These are phyloP conservation scores for Whalleya microplaca DNA, from an alignment of 2,329 filamentous ascomycete genomes.

Conservation along the genomic window DNA sequence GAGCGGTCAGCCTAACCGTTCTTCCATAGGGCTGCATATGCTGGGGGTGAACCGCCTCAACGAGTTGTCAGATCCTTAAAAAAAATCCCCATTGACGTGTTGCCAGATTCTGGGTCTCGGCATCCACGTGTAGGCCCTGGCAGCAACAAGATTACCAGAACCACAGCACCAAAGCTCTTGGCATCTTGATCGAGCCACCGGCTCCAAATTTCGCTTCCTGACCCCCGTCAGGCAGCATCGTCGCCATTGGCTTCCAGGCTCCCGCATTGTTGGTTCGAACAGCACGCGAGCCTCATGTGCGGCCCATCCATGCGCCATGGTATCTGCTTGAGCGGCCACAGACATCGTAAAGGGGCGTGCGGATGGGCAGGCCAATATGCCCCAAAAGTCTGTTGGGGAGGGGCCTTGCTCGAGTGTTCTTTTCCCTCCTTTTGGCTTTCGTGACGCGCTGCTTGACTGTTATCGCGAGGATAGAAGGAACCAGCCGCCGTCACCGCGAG, in stretches of 20 bases:
- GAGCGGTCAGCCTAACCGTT: no score
- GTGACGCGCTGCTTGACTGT: background rate
- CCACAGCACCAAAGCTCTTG: background rate
- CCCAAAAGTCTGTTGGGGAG: background rate
- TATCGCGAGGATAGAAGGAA: background rate
- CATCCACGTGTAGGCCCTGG: no score
- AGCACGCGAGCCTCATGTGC: slow-evolving; percentile 1
- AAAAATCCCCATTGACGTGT: no score
- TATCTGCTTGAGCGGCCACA: background rate
- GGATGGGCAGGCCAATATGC: background rate
- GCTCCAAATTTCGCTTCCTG: background rate
- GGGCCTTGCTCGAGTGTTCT: background rate
- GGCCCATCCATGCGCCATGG: no score
- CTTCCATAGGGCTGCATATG: no score
- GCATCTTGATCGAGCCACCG: slow-evolving; percentile 3
- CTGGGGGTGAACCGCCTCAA: no score
- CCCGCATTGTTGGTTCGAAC: slow-evolving; percentile 7
- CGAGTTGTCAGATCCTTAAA: no score
- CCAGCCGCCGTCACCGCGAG: no score
- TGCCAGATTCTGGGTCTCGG: no score
- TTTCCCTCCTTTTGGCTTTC: background rate
- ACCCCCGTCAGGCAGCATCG: slow-evolving; percentile 4
- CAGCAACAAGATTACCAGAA: no score
- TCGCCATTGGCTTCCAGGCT: slow-evolving; percentile 7
- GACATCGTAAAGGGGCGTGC: background rate